Conservation (phyloP, 208 protist genomes). For the Leishmania guyanensis region DNA sequence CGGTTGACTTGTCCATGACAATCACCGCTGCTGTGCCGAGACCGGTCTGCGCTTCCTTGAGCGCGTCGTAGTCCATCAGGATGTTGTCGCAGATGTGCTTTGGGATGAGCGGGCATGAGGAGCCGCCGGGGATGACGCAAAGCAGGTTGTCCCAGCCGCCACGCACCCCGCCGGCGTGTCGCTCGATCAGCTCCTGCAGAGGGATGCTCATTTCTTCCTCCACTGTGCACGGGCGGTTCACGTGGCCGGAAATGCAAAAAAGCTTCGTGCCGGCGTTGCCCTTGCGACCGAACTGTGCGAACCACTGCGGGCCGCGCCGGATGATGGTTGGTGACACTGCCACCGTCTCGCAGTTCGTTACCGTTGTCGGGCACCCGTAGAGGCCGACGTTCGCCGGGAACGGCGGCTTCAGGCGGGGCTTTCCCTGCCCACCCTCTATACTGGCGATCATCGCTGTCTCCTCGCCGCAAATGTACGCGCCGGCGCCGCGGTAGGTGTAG, state of each 20-base stretch:
- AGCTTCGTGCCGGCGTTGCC: slow-evolving; percentile 98
- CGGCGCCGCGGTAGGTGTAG: slow-evolving; percentile 97
- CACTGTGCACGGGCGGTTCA: slow-evolving; percentile 98
- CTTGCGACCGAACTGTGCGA: slow-evolving; percentile 95
- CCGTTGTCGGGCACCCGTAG: slow-evolving; percentile 98
- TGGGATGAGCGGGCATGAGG: slow-evolving; percentile 96
- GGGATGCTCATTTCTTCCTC: slow-evolving; percentile 99
- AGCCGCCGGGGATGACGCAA: slow-evolving; percentile 97
- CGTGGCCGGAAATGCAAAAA: slow-evolving; percentile 98
- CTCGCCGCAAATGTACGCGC: slow-evolving; percentile 99
- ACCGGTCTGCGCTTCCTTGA: slow-evolving; percentile 92
- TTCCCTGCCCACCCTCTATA: slow-evolving; percentile 97
- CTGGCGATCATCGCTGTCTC: slow-evolving; percentile 98
- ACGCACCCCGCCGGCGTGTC: slow-evolving; percentile 96
- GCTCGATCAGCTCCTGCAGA: slow-evolving; percentile 96
- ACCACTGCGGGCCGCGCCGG: slow-evolving; percentile 94
- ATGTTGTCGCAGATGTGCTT: slow-evolving; percentile 95
- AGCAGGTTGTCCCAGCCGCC: slow-evolving; percentile 99
- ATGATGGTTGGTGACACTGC: slow-evolving; percentile 96
- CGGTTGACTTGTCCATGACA: slow-evolving; percentile 99
- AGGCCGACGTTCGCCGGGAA: slow-evolving; percentile 99
- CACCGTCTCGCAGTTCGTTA: slow-evolving; percentile 99
- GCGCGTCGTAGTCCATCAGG: slow-evolving; percentile 99
- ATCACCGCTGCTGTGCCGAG: slow-evolving; percentile 99
- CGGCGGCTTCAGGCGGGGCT: slow-evolving; percentile 98